Conservation (phyloP, 768 basidiomycete genomes). For the Tylopilus subfusipes region DNA sequence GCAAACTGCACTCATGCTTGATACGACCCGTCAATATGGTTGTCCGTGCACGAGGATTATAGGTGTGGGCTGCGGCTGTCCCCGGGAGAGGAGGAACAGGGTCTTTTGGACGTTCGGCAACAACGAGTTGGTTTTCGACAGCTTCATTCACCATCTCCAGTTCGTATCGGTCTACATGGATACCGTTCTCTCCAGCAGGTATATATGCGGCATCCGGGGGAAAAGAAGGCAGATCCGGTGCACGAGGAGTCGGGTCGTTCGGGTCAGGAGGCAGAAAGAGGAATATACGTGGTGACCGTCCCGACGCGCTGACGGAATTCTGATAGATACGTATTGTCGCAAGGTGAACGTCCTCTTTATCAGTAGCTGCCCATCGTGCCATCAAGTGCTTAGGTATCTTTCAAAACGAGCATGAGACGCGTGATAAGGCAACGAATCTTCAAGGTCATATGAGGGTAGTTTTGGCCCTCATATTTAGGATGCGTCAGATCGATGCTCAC, state of each 20-base stretch:
- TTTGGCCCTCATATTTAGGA: neutral
- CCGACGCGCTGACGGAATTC: constrained; percentile 39
- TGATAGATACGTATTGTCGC: constrained; percentile 83
- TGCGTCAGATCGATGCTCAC: constrained; percentile 38
- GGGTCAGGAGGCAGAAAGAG: constrained; percentile 61
- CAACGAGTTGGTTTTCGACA: constrained; percentile 82
- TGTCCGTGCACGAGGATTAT: constrained; percentile 63
- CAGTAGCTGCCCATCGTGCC: constrained; percentile 78
- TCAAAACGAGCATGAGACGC: constrained; percentile 6
- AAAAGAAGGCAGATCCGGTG: constrained; percentile 25
- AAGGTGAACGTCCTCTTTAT: constrained; percentile 72
- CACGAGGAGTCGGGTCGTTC: constrained; percentile 38
- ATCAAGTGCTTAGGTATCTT: constrained; percentile 86
- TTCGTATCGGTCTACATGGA: constrained; percentile 68
- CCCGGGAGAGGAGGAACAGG: constrained; percentile 38
- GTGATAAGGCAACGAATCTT: constrained; percentile 1
- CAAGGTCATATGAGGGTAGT: neutral
- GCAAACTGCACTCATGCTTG: constrained; percentile 75
- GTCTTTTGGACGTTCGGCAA: constrained; percentile 78
- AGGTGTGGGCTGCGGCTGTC: constrained; percentile 37
- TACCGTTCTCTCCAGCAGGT: constrained; percentile 26
- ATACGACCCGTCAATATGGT: constrained; percentile 77
- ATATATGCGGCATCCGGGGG: constrained; percentile 29
- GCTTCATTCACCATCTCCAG: constrained; percentile 83
- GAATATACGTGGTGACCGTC: constrained; percentile 56